phyloP scores from a whole-genome alignment of 2,329 filamentous ascomycete species.

The Colletotrichum sp. region DNA sequence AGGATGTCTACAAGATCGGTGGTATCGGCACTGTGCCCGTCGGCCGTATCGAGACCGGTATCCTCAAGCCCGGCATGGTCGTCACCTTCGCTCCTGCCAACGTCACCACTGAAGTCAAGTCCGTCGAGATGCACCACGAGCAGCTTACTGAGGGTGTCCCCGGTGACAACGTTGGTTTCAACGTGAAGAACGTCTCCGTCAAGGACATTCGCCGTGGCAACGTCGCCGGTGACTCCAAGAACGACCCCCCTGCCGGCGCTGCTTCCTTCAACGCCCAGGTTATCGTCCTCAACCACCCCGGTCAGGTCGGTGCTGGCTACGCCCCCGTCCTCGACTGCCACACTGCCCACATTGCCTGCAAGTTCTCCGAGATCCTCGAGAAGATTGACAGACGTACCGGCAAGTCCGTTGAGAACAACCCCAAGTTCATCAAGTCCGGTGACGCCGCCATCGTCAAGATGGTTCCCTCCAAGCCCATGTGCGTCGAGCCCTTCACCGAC shows the following conservation, averaged over 20 bases:
- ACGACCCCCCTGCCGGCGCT: conserved; percentile 88
- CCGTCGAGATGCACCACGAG: conserved; percentile 99
- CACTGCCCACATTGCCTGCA: conserved; percentile 99
- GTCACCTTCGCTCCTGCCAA: conserved; percentile 98
- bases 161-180: conserved; percentile 99
- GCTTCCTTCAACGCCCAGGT: conserved; percentile 99
- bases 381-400: conserved; percentile 99
- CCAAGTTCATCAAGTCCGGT: conserved; percentile 99
- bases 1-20: conserved; percentile 99
- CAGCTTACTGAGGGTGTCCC: conserved; percentile 94
- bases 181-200: conserved; percentile 99
- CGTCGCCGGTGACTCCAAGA: conserved; percentile 99
- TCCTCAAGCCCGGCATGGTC: conserved; percentile 90
- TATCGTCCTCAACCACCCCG: conserved; percentile 99
- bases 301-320: conserved; percentile 99
- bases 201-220: conserved; percentile 99
- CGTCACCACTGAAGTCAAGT: conserved; percentile 99
- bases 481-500: conserved; percentile 99
- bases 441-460: conserved; percentile 99
- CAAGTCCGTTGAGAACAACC: conserved; percentile 88
- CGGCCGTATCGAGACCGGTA: conserved; percentile 99
- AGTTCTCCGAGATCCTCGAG: conserved; percentile 98
- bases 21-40: conserved; percentile 99
- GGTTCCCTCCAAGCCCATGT: conserved; percentile 99
- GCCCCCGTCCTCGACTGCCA: conserved; percentile 99